Conservation (phyloP, 139 green algal species). For the Chlorella sp. region DNA sequence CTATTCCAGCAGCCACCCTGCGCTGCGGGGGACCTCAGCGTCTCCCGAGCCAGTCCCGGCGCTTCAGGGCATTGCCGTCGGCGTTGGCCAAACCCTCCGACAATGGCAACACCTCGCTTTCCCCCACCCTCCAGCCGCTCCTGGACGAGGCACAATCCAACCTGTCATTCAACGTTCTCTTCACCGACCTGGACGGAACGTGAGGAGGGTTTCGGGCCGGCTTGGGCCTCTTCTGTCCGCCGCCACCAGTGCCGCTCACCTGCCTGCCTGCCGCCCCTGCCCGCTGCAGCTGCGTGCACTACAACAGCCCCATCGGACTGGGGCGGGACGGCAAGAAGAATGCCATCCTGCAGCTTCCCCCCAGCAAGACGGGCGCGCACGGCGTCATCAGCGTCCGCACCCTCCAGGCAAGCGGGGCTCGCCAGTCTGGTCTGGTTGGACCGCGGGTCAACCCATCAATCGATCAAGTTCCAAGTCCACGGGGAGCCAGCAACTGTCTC, state of each 20-base stretch:
- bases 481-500: too few species aligned
- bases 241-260: background rate
- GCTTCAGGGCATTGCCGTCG: background rate
- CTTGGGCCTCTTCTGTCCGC: background rate
- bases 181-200: constrained; percentile 43
- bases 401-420: background rate
- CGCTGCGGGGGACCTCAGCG: background rate
- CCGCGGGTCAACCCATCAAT: too few species aligned
- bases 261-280: background rate
- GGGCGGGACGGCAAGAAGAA: background rate
- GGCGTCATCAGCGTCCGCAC: background rate
- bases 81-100: background rate
- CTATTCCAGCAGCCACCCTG: background rate
- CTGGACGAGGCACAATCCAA: background rate
- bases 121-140: background rate
- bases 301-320: background rate
- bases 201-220: background rate
- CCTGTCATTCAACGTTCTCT: constrained; percentile 12
- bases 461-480: too few species aligned
- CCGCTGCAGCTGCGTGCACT: constrained; percentile 36
- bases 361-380: background rate
- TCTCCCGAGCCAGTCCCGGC: background rate
- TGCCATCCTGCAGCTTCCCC: background rate
- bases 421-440: background rate
- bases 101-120: background rate